Base-by-base conservation (phyloP, 192 early-diverging fungal genomes). In the Podila epigama region DNA sequence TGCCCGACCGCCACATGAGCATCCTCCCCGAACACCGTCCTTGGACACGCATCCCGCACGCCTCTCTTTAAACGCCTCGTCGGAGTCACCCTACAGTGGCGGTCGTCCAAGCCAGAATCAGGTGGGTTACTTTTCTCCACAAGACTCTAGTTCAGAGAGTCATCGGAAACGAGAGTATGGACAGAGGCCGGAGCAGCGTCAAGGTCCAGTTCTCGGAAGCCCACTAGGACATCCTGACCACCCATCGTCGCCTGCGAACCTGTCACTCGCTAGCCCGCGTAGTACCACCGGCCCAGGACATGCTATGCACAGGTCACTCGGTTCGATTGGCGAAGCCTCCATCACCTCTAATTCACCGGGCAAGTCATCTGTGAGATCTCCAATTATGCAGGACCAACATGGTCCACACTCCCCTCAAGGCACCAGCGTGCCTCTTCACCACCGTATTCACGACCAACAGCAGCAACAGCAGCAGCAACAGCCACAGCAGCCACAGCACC, bases 121-220 rank as follows among this genome's bases (percentile, higher is more conserved):
- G n/a, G n/a, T 22, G 5, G 44, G 44, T 22, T 48, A 48, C 44
- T 48, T 48, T 48, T 48, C 44, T 20, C 20, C 44, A 22, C 44
- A 48, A 48, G 44, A 48, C 25, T 22, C 20, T 9, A 22, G 44
- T 48, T 22, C n/a, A n/a, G n/a, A n/a, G n/a, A n/a, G n/a, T n/a
- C n/a, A n/a, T n/a, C n/a, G n/a, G n/a, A n/a, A n/a, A 48, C n/a
- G 44, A 48, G 44, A 48, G 44, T 48, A 48, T 48, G 44, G 44
- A 18, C 44, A 48, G 44, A 48, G 44, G 25, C 44, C 44, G 7
- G 44, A 48, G 8, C 44, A 48, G 44, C n/a, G 41, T 44, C 44
- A 48, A 10, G 44, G 44, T 10, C 25, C 44, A 5, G 44, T 48
- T 9, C 44, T 48, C 25, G 44, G 44, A 5, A 48, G 44, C 44